These are phyloP conservation scores for Metschnikowia anglica DNA, from an alignment of 805 yeast species.

Conservation along the genomic window DNA sequence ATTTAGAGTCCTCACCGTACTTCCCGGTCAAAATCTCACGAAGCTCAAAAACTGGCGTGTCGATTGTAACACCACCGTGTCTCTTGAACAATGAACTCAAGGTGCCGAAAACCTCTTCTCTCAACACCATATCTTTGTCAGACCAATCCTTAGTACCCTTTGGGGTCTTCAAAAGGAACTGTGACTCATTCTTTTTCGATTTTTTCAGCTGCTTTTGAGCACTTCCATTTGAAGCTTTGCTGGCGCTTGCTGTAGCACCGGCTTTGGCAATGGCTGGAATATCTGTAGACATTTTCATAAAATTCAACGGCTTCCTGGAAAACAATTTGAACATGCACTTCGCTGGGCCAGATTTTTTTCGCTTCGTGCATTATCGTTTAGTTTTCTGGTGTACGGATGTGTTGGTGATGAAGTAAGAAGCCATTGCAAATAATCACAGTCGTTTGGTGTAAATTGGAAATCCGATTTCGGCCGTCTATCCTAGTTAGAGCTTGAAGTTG, in stretches of 20 bases:
- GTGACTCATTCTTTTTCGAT: constrained; percentile 47
- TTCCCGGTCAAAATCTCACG: constrained; percentile 95
- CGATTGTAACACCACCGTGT: constrained; percentile 98
- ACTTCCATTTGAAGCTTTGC: constrained; percentile 17
- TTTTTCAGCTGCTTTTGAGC: constrained; percentile 24
- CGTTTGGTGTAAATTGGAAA: too few relatives aligned
- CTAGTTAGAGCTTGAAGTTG: too few relatives aligned
- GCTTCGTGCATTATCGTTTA: not conserved
- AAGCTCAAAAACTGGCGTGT: constrained; percentile 96
- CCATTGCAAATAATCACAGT: too few relatives aligned
- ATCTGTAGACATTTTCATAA: constrained; percentile 26
- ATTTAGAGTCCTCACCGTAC: constrained; percentile 97
- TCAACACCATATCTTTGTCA: constrained; percentile 93
- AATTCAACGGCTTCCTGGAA: constrained; percentile 14
- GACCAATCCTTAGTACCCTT: constrained; percentile 99
- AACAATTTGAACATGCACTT: constrained; percentile 21
- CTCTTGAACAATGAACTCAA: constrained; percentile 77
- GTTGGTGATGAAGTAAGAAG: too few relatives aligned
- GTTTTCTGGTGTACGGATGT: too few relatives aligned
- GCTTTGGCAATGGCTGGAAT: constrained; percentile 12
- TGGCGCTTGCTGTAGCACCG: constrained; percentile 6
- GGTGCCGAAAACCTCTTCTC: constrained; percentile 80
- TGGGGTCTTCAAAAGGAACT: constrained; percentile 86
- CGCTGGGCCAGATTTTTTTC: not conserved
- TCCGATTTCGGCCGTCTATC: too few relatives aligned